Evolutionary conservation across 306 rosid species (phyloP).

Genomic region (Cicer pinnatifidum): DNA sequence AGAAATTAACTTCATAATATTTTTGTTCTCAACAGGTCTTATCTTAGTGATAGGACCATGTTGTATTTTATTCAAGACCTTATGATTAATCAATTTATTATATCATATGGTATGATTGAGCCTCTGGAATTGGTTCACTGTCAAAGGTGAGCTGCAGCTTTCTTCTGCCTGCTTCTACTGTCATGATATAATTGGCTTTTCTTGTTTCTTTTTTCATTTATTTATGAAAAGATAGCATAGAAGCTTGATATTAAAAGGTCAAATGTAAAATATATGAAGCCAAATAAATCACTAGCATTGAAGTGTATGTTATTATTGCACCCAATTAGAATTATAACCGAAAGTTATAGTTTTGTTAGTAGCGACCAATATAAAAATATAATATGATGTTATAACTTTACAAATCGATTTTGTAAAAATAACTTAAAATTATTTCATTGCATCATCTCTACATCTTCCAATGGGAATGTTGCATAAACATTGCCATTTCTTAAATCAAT

Average conservation of each 20-base stretch:
- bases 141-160: neutral
- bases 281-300: conserved; percentile 10
- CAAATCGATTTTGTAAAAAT: too few species aligned
- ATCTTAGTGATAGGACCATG: conserved; percentile 26
- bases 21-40: conserved; percentile 33
- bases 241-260: neutral
- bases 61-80: neutral
- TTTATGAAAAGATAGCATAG: neutral
- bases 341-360: neutral
- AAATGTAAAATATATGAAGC: neutral
- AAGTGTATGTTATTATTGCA: neutral
- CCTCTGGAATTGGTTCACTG: too few species aligned
- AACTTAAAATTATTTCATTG: too few species aligned
- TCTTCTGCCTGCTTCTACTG: conserved; percentile 24
- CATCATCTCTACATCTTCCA: too few species aligned
- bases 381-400: too few species aligned
- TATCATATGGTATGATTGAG: conserved; percentile 20
- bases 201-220: neutral
- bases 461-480: too few species aligned
- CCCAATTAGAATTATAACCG: neutral
- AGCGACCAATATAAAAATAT: too few species aligned
- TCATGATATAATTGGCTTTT: conserved; percentile 15
- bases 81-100: conserved; percentile 4
- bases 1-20: conserved; percentile 33
- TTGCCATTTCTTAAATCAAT: too few species aligned